Evolutionary conservation across 2,329 filamentous ascomycete genomes (phyloP), one percentile per base, ranked within the genome.

Genomic region (Didymellaceae sp.): DNA sequence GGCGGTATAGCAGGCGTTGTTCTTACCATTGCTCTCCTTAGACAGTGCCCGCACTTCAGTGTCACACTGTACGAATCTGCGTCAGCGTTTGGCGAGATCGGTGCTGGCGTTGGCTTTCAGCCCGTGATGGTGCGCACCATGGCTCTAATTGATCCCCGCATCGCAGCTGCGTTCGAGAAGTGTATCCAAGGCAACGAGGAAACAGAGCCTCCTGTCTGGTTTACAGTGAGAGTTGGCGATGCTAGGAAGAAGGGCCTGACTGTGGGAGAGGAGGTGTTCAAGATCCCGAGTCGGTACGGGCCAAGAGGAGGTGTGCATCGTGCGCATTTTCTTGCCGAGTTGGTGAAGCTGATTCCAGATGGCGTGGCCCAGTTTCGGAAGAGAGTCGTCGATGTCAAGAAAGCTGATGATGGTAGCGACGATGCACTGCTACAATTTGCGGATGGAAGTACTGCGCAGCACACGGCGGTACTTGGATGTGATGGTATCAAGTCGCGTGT

Each of bases 401-500:
- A 66, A 28, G 58, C 61, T 2, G 40, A 58, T 0, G 62, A 68
- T 34, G 62, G 53, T n/a, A n/a, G n/a, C n/a, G n/a, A n/a, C 6
- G 58, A 68, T 28, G 66, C 72, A 1, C 41, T 64, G 0, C 39
- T 77, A 22, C 62, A 66, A 6, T 78, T 83, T 47, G 57, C 67
- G 1, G 80, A 83, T 62, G 78, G 78, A 0, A 74, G 68, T 0
- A 69, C 61, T 0, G 78, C 72, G 1, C 61, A 72, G 20, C 78
- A 79, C 22, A 74, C 74, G 52, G 74, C 76, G 1, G 80, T 85
- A 0, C 75, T 88, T 47, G 85, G 82, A 5, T 86, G 83, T 62
- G 86, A 88, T 67, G 86, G 86, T 0, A 85, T 88, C 61, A 84
- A 84, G 63, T 84, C 82, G 0, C 73, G 75, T 3, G 75, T 81